phyloP scores from a whole-genome alignment of 2,329 filamentous ascomycete genomes.

The Fusarium clavum region DNA sequence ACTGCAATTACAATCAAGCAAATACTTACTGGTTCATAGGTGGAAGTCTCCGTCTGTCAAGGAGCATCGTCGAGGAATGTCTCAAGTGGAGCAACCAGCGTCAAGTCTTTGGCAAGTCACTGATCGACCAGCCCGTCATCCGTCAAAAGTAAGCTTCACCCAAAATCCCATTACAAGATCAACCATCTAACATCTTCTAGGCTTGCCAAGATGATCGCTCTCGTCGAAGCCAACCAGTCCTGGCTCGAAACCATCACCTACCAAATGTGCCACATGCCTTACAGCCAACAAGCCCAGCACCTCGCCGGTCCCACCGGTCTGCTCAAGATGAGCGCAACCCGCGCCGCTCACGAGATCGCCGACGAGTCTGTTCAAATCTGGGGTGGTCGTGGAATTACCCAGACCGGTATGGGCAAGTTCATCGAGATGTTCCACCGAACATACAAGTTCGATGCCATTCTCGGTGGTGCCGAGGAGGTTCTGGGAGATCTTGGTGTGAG shows the following conservation, averaged over 20 bases:
- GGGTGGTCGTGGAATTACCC: constrained; percentile 82
- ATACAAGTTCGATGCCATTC: constrained; percentile 83
- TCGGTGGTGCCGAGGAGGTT: constrained; percentile 87
- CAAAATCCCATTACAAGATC: not conserved
- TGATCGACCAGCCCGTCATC: constrained; percentile 87
- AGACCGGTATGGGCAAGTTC: constrained; percentile 83
- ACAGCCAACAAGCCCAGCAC: constrained; percentile 78
- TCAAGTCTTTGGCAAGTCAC: constrained; percentile 82
- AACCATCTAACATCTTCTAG: constrained; percentile 50
- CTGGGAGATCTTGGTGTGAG: constrained; percentile 83
- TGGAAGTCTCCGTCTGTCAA: constrained; percentile 71
- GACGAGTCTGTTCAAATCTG: constrained; percentile 89
- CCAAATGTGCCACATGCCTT: constrained; percentile 89
- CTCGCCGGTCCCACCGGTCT: constrained; percentile 85
- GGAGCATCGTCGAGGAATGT: constrained; percentile 82
- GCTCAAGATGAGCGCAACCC: constrained; percentile 82
- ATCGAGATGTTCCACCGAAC: constrained; percentile 88
- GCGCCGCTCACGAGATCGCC: constrained; percentile 83
- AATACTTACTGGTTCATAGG: constrained; percentile 47
- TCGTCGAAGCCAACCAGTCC: constrained; percentile 83
- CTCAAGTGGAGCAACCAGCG: constrained; percentile 91
- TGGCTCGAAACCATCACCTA: constrained; percentile 88
- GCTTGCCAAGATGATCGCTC: constrained; percentile 87
- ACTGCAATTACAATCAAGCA: not conserved
- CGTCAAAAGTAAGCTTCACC: constrained; percentile 73